These are phyloP conservation scores for Lasiosphaeria ovina DNA, from an alignment of 495 filamentous ascomycete species.

Conservation along the genomic window DNA sequence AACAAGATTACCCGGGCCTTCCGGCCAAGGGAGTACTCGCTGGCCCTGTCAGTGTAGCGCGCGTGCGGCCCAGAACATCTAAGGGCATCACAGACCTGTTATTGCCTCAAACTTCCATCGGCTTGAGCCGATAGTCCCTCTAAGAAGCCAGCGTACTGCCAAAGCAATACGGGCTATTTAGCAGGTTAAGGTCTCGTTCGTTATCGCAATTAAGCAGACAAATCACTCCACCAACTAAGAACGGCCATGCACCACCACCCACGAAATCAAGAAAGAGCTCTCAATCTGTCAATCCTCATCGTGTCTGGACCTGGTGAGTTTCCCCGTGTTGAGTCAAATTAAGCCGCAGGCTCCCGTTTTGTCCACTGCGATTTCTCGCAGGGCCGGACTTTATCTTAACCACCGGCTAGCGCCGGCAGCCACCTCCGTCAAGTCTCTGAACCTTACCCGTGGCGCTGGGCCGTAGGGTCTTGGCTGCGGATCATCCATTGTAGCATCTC, in stretches of 20 bases:
- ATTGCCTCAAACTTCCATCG: conserved; percentile 70
- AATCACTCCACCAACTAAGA: conserved; percentile 70
- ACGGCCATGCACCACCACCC: conserved; percentile 65
- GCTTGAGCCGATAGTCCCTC: conserved; percentile 47
- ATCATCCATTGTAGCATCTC: no score
- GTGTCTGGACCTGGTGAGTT: conserved; percentile 68
- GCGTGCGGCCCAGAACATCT: conserved; percentile 72
- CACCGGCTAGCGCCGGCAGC: no score
- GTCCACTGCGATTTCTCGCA: no score
- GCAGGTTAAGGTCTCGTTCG: conserved; percentile 62
- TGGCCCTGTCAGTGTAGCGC: conserved; percentile 71
- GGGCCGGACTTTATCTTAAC: no score
- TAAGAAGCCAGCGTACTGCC: conserved; percentile 66
- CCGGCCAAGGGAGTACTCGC: conserved; percentile 68
- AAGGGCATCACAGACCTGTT: conserved; percentile 71
- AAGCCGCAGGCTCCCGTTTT: conserved; percentile 68
- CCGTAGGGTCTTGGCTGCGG: no score
- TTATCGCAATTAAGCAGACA: conserved; percentile 77
- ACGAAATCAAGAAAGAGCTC: conserved; percentile 65
- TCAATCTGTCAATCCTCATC: conserved; percentile 67
- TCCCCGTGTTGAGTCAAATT: conserved; percentile 70
- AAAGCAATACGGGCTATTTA: conserved; percentile 68
- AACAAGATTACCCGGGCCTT: conserved; percentile 50
- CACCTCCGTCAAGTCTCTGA: no score
- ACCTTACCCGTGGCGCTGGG: no score